A percentile compares a stretch with the other conserved stretches of the same genome.
These are phyloP conservation scores for Pythium oligandrum DNA, from an alignment of 352 stramenopile genomes.

Conservation along the genomic window DNA sequence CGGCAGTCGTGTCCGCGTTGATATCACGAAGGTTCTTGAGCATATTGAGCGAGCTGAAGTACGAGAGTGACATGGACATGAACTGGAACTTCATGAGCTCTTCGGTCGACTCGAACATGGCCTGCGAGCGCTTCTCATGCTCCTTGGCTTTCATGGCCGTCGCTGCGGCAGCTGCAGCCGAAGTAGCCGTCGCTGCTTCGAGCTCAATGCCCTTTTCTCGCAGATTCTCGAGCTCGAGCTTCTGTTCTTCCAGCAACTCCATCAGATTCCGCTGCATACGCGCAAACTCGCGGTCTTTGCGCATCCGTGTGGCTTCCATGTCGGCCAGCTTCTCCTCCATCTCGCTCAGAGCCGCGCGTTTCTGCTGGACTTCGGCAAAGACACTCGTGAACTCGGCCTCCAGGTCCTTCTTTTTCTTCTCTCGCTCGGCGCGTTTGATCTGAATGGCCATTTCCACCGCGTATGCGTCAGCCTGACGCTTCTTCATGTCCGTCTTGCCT, in stretches of 20 bases:
- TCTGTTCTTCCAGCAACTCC: slow-evolving; percentile 92
- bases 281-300: slow-evolving; percentile 92
- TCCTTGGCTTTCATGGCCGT: slow-evolving; percentile 89
- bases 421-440: slow-evolving; percentile 89
- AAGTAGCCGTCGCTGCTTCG: slow-evolving; percentile 89
- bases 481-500: slow-evolving; percentile 32
- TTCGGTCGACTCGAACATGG: slow-evolving; percentile 92
- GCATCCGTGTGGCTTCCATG: slow-evolving; percentile 89
- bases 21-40: slow-evolving; percentile 92
- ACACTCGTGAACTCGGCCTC: slow-evolving; percentile 90
- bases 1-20: slow-evolving; percentile 89
- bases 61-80: slow-evolving; percentile 94
- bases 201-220: slow-evolving; percentile 90
- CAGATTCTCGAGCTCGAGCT: slow-evolving; percentile 88
- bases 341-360: slow-evolving; percentile 69
- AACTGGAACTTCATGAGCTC: slow-evolving; percentile 97
- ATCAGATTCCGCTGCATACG: slow-evolving; percentile 91
- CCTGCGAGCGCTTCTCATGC: slow-evolving; percentile 85
- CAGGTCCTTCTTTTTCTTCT: slow-evolving; percentile 89
- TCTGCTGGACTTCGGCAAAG: slow-evolving; percentile 88
- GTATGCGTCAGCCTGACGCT: slow-evolving; percentile 79
- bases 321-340: slow-evolving; percentile 88
- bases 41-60: slow-evolving; percentile 95
- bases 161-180: slow-evolving; percentile 83
- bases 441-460: slow-evolving; percentile 92